Base-by-base conservation (phyloP, 306 rosid species). In the Calophaca sinica region DNA sequence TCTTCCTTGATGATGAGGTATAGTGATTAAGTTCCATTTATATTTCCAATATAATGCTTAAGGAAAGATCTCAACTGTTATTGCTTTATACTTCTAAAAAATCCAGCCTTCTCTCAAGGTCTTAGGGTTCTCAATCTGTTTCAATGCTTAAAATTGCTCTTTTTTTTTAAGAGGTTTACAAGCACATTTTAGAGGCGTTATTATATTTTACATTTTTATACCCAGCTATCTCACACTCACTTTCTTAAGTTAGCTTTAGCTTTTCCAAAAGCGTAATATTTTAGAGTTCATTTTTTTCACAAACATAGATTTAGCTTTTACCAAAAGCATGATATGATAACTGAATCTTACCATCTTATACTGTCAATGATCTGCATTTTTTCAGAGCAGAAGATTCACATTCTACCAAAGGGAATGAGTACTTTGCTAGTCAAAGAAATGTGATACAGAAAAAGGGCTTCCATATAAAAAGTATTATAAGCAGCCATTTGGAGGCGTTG, bases 1-100 rank as follows among this genome's bases (percentile, higher is more conserved):
- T 84, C 86, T 15, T 79, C 84, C 59, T 79, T 93, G 89, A 67
- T 89, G 46, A 86, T 93, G 98, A 86, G 98, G 98, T 93, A 87
- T 29, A 61, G 12, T 74, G 75, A 39, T 41, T 36, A 49, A 55
- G 57, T 65, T 79, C 72, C 63, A 45, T 78, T 33, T 31, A 12
- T 54, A 39, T 38, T 0, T 20, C 26, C 26, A 38, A 38, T 38
- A 38, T 38, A 20, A 20, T 20, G 26, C 26, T 20, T 20, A 20
- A 20, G 26, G 26, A 20, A 20, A 36, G 41, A 36, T 36, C 41
- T 36, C 41, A 36, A 36, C 41, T 36, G 41, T 36, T 36, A 36
- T 36, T 62, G 53, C 14, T 73, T 63, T 70, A 61, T 50, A 63
- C 29, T 11, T 60, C 45, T 4, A 1, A 35, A 20, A 71, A 42